Conservation (phyloP, 2,329 filamentous ascomycete genomes). For the Monilinia polystroma region DNA sequence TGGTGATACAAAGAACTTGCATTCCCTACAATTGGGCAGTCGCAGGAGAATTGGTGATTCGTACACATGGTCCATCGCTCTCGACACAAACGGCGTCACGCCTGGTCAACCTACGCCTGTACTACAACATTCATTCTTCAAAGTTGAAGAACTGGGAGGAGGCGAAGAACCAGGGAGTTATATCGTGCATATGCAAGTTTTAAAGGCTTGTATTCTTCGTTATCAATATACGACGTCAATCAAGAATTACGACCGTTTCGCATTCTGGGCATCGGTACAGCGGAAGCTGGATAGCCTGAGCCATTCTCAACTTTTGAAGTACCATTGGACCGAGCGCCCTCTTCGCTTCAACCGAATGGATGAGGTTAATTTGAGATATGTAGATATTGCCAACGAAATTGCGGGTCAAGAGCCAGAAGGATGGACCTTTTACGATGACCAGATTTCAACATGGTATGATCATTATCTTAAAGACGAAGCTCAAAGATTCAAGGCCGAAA, state of each 20-base stretch:
- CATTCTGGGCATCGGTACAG: background rate
- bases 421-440: constrained; percentile 7
- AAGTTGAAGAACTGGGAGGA: background rate
- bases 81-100: background rate
- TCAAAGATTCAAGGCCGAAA: background rate
- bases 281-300: background rate
- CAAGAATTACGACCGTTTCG: background rate
- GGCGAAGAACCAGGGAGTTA: background rate
- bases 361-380: background rate
- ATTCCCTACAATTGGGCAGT: background rate
- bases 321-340: background rate
- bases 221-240: background rate
- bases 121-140: background rate
- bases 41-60: background rate
- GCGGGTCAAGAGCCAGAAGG: background rate
- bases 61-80: background rate
- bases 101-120: background rate
- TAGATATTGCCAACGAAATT: background rate
- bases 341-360: background rate
- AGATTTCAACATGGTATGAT: background rate
- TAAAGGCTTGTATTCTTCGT: background rate
- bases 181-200: background rate
- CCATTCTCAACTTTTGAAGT: background rate
- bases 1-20: background rate
- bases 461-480: background rate